These are phyloP conservation scores for Crithidia sp. DNA, from an alignment of 208 protist species.

Conservation along the genomic window DNA sequence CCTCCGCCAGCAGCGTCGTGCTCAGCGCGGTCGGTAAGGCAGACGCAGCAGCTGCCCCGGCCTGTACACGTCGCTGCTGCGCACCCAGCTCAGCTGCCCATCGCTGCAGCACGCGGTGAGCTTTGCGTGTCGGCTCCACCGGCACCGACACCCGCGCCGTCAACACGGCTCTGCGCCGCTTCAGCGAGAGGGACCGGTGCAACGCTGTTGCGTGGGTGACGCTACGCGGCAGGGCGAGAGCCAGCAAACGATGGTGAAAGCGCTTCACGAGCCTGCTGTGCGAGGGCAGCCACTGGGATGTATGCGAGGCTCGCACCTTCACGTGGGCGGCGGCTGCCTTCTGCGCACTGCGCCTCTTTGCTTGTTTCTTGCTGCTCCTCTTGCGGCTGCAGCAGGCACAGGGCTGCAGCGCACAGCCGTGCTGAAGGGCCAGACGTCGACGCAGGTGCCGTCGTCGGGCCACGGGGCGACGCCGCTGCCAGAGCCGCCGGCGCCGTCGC, in stretches of 20 bases:
- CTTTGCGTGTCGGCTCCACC: slow-evolving; percentile 38
- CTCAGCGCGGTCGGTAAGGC: not conserved
- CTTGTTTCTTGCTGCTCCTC: not conserved
- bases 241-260: slow-evolving; percentile 40
- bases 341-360: not conserved
- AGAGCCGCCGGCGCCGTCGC: slow-evolving; percentile 49
- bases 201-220: not conserved
- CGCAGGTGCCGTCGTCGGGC: slow-evolving; percentile 18
- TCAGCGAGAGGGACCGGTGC: not conserved
- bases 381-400: slow-evolving; percentile 34
- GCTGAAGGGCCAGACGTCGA: slow-evolving; percentile 24
- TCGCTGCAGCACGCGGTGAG: slow-evolving; percentile 69
- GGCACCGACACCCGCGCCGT: slow-evolving; percentile 13
- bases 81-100: slow-evolving; percentile 44
- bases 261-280: slow-evolving; percentile 47
- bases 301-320: not conserved
- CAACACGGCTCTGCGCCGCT: slow-evolving; percentile 1
- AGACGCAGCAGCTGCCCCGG: not conserved
- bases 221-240: slow-evolving; percentile 16
- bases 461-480: slow-evolving; percentile 39
- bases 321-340: not conserved
- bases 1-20: slow-evolving; percentile 38
- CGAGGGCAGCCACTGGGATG: slow-evolving; percentile 62
- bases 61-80: not conserved
- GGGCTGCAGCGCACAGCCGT: slow-evolving; percentile 21